Evolutionary conservation across 2,329 filamentous ascomycete genomes (phyloP), one percentile per base, ranked within the genome.

Genomic region (Hawksworthiomyces lignivorus): DNA sequence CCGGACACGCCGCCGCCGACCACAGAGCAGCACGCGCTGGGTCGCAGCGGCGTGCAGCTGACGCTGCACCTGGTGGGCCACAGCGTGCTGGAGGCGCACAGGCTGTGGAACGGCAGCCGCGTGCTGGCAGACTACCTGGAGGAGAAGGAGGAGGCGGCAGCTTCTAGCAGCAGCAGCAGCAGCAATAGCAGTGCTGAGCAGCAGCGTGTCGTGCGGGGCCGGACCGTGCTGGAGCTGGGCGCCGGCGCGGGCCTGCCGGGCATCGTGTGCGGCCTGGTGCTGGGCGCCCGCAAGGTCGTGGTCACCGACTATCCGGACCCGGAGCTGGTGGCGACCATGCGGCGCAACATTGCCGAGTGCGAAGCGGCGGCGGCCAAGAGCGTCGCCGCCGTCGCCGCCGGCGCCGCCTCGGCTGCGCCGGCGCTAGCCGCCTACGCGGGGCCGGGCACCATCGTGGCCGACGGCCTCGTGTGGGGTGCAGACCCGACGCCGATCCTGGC

Each of bases 261-360:
- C 56, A 75, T 96, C 10, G 78, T 92, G 26, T 82, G 82, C 52
- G 83, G 83, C 1, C 68, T 84, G 26, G 45, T 51, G n/a, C 72
- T 83, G 29, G 86, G 84, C 12, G 89, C 89, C 3, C 62, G 61
- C 37, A 75, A 68, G 39, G 77, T 84, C 3, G 83, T 96, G 9
- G 80, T 90, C 52, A 94, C 88, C 7, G 89, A 97, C 61, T 96
- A 87, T 58, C 87, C 87, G 0, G 89, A 96, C 60, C 69, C 73
- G 30, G 87, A 94, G 18, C 70, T 97, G n/a, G 72, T 97, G 19
- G 70, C 74, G 17, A 94, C 87, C 55, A 79, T 96, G 62, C 73
- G 74, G 52, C 75, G 77, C 60, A 96, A 96, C 59, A 80, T 94
- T 46, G 58, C 72, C 50, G 64, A 75, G 58, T 73, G 73, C 59